phyloP scores from a whole-genome alignment of 1,284 basidiomycete genomes.

The Singerocomus rubriflavus region DNA sequence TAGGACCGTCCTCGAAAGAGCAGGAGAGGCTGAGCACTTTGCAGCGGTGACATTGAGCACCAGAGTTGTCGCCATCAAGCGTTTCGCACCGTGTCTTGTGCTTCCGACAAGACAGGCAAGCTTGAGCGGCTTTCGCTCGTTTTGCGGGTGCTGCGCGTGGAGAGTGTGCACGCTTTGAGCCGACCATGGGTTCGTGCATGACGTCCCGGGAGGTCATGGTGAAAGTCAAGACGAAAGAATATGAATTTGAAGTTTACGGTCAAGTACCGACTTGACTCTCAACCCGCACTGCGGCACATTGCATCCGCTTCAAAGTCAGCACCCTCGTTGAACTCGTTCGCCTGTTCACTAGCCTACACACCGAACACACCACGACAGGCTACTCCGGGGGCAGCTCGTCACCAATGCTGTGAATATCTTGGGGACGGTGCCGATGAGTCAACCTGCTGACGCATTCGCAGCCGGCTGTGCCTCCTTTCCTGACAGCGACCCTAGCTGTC shows the following conservation, averaged over 20 bases:
- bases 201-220: slow-evolving; percentile 14
- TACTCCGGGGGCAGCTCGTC: not conserved
- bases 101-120: slow-evolving; percentile 41
- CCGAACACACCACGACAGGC: not conserved
- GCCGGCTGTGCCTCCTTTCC: slow-evolving; percentile 6
- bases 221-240: slow-evolving; percentile 10
- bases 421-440: slow-evolving; percentile 15
- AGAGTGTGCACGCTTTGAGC: slow-evolving; percentile 33
- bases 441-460: slow-evolving; percentile 21
- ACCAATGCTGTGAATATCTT: slow-evolving; percentile 2
- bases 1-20: slow-evolving; percentile 36
- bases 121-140: slow-evolving; percentile 39
- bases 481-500: slow-evolving; percentile 10
- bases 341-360: not conserved
- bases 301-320: slow-evolving; percentile 32
- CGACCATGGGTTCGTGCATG: slow-evolving; percentile 21
- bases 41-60: slow-evolving; percentile 40
- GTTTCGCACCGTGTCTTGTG: slow-evolving; percentile 45
- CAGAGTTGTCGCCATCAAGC: slow-evolving; percentile 35
- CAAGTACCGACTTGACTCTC: slow-evolving; percentile 1
- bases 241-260: too few species aligned
- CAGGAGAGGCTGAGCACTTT: slow-evolving; percentile 40
- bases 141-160: slow-evolving; percentile 31
- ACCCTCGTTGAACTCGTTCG: slow-evolving; percentile 4
- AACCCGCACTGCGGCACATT: slow-evolving; percentile 14